Percentiles rank a stretch among this genome's conserved stretches.
Evolutionary conservation across 2,329 filamentous ascomycete species (phyloP).

Genomic region (Didymella segeticola): DNA sequence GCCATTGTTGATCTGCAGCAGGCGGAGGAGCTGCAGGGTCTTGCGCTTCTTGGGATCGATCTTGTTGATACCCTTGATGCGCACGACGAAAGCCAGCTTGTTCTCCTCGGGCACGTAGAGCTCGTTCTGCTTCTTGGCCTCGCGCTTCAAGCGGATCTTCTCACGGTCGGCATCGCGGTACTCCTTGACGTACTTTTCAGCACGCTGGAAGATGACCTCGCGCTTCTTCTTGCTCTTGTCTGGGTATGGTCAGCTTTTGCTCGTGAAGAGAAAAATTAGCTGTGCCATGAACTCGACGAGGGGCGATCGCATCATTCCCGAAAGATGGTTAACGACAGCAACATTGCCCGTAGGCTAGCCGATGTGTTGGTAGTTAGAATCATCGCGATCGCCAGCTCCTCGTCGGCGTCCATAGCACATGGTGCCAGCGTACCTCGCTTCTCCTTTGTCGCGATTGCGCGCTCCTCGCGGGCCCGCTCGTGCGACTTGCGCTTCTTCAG

Average conservation of each 20-base stretch:
- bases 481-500: constrained; percentile 99
- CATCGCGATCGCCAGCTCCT: constrained; percentile 60
- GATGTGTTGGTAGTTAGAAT: constrained; percentile 86
- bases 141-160: constrained; percentile 90
- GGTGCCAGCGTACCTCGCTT: constrained; percentile 77
- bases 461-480: constrained; percentile 97
- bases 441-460: constrained; percentile 78
- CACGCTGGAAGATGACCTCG: constrained; percentile 98
- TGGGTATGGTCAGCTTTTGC: constrained; percentile 46
- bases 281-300: constrained; percentile 30
- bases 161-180: constrained; percentile 98
- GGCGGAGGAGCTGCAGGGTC: constrained; percentile 98
- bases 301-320: constrained; percentile 78
- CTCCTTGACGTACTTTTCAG: constrained; percentile 99
- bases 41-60: constrained; percentile 99
- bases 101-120: constrained; percentile 95
- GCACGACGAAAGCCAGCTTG: constrained; percentile 96
- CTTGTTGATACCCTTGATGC: constrained; percentile 99
- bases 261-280: constrained; percentile 7
- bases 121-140: constrained; percentile 89
- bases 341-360: constrained; percentile 97
- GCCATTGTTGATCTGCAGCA: constrained; percentile 99
- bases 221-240: constrained; percentile 99
- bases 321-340: constrained; percentile 99
- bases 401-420: constrained; percentile 20